Percentiles rank a stretch among this genome's conserved stretches.
phyloP scores from a whole-genome alignment of 164 flowering plant species.

The Cinnamomum chago region DNA sequence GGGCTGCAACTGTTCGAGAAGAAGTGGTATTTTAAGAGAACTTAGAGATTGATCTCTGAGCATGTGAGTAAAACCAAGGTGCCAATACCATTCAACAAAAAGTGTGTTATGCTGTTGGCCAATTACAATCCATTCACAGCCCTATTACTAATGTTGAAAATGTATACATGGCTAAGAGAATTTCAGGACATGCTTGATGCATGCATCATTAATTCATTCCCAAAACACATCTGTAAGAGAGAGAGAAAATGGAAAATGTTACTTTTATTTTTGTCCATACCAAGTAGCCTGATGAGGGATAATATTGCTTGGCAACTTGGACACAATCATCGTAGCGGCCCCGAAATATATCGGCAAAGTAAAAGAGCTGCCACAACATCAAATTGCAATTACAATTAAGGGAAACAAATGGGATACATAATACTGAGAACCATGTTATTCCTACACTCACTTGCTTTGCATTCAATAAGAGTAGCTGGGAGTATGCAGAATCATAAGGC shows the following conservation, averaged over 20 bases:
- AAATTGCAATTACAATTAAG: background rate
- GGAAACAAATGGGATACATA: background rate
- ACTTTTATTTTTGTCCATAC: slow-evolving; percentile 27
- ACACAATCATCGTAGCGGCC: slow-evolving; percentile 70
- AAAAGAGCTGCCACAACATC: slow-evolving; percentile 53
- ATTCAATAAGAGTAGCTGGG: slow-evolving; percentile 47
- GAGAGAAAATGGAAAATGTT: background rate
- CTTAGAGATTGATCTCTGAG: no score
- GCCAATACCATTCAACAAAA: no score
- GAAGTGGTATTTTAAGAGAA: no score
- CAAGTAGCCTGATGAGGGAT: slow-evolving; percentile 67
- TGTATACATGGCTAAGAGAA: no score
- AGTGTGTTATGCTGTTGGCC: no score
- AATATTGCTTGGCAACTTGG: slow-evolving; percentile 40
- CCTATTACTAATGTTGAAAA: no score
- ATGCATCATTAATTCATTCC: background rate
- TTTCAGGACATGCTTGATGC: no score
- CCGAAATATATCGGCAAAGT: slow-evolving; percentile 74
- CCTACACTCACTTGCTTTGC: slow-evolving; percentile 51
- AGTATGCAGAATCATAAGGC: slow-evolving; percentile 51
- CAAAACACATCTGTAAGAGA: background rate
- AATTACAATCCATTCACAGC: no score
- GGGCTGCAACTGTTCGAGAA: no score
- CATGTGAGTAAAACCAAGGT: no score
- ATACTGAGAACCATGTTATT: background rate